Evolutionary conservation across 306 rosid genomes (phyloP).

Genomic region (Quercus dentata): DNA sequence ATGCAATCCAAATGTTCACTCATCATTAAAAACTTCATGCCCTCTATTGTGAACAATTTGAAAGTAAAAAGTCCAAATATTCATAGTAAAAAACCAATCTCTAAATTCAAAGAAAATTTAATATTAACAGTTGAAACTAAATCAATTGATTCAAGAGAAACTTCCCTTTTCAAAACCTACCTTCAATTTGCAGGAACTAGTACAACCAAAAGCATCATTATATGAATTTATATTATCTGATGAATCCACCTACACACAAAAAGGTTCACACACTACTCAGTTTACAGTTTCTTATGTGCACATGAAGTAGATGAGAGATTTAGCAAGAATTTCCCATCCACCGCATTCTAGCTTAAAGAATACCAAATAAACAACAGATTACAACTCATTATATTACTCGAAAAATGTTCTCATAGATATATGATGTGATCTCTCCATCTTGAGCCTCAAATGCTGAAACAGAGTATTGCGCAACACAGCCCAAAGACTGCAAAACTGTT

Average conservation of each 20-base stretch:
- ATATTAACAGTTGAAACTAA: slow-evolving; percentile 8
- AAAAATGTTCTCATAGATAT: slow-evolving; percentile 56
- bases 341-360: slow-evolving; percentile 16
- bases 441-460: slow-evolving; percentile 60
- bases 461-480: slow-evolving; percentile 76
- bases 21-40: background rate
- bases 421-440: slow-evolving; percentile 53
- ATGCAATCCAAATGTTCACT: background rate
- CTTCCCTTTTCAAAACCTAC: slow-evolving; percentile 36
- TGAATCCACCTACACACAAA: slow-evolving; percentile 51
- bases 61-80: background rate
- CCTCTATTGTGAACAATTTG: background rate
- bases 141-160: slow-evolving; percentile 8
- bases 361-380: slow-evolving; percentile 19
- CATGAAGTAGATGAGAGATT: slow-evolving; percentile 8
- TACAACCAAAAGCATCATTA: slow-evolving; percentile 31
- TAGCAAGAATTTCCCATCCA: background rate
- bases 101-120: background rate
- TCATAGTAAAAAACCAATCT: background rate
- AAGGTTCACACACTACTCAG: slow-evolving; percentile 4
- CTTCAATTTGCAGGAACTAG: slow-evolving; percentile 66
- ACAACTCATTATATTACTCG: slow-evolving; percentile 52
- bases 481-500: slow-evolving; percentile 84
- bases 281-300: slow-evolving; percentile 10
- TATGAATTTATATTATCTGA: slow-evolving; percentile 29